Base-by-base conservation (phyloP, 805 yeast species). In the Cyberlindnera meyerae region DNA sequence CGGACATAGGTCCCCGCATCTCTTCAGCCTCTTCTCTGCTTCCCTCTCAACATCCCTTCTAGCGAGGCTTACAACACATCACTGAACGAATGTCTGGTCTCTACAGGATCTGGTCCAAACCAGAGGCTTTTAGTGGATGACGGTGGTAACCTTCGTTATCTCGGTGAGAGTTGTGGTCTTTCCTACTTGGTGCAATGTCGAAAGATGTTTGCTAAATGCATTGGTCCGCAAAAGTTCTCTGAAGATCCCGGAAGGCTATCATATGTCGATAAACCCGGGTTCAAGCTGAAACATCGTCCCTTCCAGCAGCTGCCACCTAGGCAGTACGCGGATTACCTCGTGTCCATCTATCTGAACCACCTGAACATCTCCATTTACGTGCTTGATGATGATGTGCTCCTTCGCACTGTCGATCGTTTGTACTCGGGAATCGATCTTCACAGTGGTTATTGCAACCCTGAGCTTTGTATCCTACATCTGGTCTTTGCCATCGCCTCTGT, bases 131-230 rank as follows among this genome's bases (percentile, higher is more conserved):
- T 35, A 11, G 49, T 51, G 42, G 70, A 65, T 39, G 54, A 51
- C 8, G 55, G 57, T 6, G 70, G 70, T 0, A 58, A 57, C 17
- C 42, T 60, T 13, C 44, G 68, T 17, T 66, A 64, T 37, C 42
- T 67, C 33, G 72, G 73, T 8, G 73, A 68, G 37, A 58, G 66
- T 21, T 63, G 67, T 18, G 65, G 70, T 0, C 52, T 65, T 9
- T 63, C 73, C 3, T 55, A 66, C 29, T 49, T 69, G 6, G 51
- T 63, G 24, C 73, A 69, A 42, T 57, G 65, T 4, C 48, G 71
- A 9, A 62, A 60, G 35, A 50, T 68, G 1, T 68, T 67, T 43
- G 40, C 45, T 20, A 52, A 47, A 13, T 45, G 49, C 3, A 35
- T 62, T 22, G 66, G 68, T 0, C 45, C 51, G 6, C 58, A 66